Conservation (phyloP, 805 yeast genomes). For the Starmerella floricola region DNA sequence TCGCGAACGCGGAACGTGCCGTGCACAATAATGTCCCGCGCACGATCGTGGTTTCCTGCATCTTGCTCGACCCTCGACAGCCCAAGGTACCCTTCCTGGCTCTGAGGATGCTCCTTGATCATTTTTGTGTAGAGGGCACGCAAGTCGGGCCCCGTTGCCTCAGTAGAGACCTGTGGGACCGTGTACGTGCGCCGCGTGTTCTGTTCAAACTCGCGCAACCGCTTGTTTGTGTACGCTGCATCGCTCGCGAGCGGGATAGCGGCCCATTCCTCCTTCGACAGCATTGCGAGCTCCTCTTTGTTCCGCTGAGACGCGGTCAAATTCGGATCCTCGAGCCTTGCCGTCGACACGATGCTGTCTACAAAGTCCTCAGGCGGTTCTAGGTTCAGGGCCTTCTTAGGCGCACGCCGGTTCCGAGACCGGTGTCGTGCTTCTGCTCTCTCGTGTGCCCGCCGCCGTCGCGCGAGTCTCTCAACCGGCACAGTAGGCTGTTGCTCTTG, state of each 20-base stretch:
- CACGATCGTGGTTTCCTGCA: constrained; percentile 43
- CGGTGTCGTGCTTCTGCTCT: background rate
- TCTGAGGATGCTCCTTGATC: constrained; percentile 58
- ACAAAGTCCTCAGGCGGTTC: too few species aligned
- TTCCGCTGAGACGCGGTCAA: too few species aligned
- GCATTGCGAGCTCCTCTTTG: constrained; percentile 42
- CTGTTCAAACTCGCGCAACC: constrained; percentile 52
- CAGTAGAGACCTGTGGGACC: constrained; percentile 22
- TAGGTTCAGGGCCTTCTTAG: too few species aligned
- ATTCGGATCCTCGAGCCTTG: too few species aligned
- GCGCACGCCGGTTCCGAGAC: background rate
- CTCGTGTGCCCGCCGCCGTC: too few species aligned
- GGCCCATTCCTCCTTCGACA: constrained; percentile 67
- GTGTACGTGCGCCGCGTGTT: constrained; percentile 62
- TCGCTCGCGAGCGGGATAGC: constrained; percentile 80
- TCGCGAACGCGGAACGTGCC: constrained; percentile 62
- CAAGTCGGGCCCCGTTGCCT: constrained; percentile 26
- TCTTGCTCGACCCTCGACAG: constrained; percentile 67
- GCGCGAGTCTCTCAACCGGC: too few species aligned
- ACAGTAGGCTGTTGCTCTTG: too few species aligned
- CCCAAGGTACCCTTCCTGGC: constrained; percentile 75
- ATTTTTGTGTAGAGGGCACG: constrained; percentile 52
- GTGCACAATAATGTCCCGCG: constrained; percentile 50
- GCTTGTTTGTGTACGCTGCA: constrained; percentile 64
- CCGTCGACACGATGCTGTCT: too few species aligned